A percentile compares a stretch with the other conserved stretches of the same genome.
Conservation (phyloP, 306 rosid species). For the Dryas octopetala region DNA sequence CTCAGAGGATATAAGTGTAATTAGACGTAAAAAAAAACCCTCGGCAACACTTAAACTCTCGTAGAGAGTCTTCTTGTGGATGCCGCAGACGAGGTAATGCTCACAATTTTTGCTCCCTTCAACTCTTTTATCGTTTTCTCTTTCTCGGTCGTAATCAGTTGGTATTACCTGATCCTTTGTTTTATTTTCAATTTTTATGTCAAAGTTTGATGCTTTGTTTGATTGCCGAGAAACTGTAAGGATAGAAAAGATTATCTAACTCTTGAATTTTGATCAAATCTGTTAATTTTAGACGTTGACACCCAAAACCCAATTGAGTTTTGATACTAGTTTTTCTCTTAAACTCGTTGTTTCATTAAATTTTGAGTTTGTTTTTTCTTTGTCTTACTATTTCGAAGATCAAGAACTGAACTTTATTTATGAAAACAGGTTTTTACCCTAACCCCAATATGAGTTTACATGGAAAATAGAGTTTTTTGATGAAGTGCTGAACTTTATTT, state of each 20-base stretch:
- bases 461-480: not conserved
- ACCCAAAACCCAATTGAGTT: not conserved
- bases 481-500: not conserved
- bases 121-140: not conserved
- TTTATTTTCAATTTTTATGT: not conserved
- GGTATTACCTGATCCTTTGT: not conserved
- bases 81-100: not conserved
- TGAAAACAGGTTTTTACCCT: not conserved
- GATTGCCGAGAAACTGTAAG: not conserved
- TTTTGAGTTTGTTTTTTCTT: not conserved
- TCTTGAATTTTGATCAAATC: not conserved
- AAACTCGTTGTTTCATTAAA: not conserved
- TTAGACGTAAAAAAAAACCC: not conserved
- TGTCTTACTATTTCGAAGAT: not conserved
- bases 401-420: not conserved
- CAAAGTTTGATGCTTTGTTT: conserved; percentile 9
- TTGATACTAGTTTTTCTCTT: not conserved
- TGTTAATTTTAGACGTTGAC: not conserved
- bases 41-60: not conserved
- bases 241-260: not conserved
- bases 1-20: too few species aligned
- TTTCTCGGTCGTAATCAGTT: not conserved
- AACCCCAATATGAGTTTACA: not conserved
- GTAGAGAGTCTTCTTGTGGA: not conserved
- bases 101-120: not conserved